A percentile compares a stretch with the other conserved stretches of the same genome.
Evolutionary conservation across 306 rosid species (phyloP).

Genomic region (Cajanus cajan): DNA sequence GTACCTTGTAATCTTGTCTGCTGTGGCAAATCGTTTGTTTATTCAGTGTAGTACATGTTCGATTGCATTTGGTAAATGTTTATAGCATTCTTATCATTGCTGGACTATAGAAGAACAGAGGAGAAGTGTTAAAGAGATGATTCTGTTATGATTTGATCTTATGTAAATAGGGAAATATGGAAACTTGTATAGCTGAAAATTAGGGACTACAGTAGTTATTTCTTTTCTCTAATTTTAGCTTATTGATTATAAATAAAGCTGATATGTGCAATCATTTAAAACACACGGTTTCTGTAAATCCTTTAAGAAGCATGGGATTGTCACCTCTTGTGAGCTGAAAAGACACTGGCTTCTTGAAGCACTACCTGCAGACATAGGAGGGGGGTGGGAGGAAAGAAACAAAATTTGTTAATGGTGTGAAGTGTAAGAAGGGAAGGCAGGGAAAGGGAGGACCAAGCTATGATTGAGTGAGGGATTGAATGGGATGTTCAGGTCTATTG

Average conservation of each 20-base stretch:
- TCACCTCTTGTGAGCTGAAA: neutral
- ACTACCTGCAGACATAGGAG: constrained; percentile 12
- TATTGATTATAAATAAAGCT: too few relatives aligned
- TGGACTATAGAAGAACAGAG: neutral
- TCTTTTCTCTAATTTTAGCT: too few relatives aligned
- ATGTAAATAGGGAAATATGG: too few relatives aligned
- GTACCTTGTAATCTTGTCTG: constrained; percentile 35
- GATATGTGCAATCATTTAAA: too few relatives aligned
- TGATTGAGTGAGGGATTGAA: constrained; percentile 8
- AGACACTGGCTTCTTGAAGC: neutral
- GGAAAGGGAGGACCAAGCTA: constrained; percentile 2
- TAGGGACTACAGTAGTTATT: too few relatives aligned
- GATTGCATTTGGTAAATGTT: neutral
- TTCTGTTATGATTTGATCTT: too few relatives aligned
- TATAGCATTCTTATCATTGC: neutral
- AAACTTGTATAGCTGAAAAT: too few relatives aligned
- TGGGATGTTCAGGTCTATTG: neutral
- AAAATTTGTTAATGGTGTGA: neutral
- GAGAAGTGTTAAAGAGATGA: neutral
- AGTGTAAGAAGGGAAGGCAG: constrained; percentile 1
- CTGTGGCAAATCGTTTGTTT: constrained; percentile 26
- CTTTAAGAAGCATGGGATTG: neutral
- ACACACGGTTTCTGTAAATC: too few relatives aligned
- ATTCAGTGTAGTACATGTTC: neutral
- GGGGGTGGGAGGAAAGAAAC: constrained; percentile 20